Evolutionary conservation across 495 filamentous ascomycete genomes (phyloP).

Genomic region (Hypoxylon crocopeplum): DNA sequence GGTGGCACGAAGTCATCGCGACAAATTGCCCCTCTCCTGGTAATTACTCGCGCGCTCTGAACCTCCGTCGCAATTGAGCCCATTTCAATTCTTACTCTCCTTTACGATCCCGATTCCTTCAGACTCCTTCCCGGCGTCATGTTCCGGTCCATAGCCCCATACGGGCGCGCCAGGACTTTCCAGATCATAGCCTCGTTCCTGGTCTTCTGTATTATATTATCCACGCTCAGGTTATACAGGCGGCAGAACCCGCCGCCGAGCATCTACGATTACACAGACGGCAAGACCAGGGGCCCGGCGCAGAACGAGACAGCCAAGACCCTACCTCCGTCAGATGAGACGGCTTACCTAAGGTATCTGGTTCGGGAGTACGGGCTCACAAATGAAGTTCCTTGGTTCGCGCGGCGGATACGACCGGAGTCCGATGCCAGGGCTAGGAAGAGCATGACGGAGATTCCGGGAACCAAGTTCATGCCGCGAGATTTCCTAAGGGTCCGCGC

Average conservation of each 20-base stretch:
- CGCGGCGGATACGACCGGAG: constrained; percentile 18
- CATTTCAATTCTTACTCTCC: constrained; percentile 2
- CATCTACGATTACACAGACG: constrained; percentile 33
- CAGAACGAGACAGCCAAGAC: constrained; percentile 3
- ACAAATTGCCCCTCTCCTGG: constrained; percentile 1
- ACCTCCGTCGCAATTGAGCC: background rate
- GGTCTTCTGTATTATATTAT: constrained; percentile 18
- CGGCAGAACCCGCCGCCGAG: constrained; percentile 16
- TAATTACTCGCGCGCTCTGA: background rate
- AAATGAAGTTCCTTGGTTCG: constrained; percentile 25
- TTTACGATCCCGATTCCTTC: background rate
- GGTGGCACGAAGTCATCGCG: constrained; percentile 5
- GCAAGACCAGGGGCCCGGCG: constrained; percentile 22
- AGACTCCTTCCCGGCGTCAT: background rate
- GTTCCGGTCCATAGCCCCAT: constrained; percentile 6
- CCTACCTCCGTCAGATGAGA: constrained; percentile 19
- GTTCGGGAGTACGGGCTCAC: constrained; percentile 28
- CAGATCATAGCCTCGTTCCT: constrained; percentile 14
- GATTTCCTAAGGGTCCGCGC: constrained; percentile 21
- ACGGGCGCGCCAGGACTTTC: background rate
- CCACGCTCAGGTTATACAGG: constrained; percentile 16
- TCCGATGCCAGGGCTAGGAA: constrained; percentile 10
- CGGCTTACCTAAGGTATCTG: constrained; percentile 26
- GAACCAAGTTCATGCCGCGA: constrained; percentile 14
- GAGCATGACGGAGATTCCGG: constrained; percentile 25